phyloP scores from a whole-genome alignment of 345 rosid genomes.

The Eucalyptus decipiens region DNA sequence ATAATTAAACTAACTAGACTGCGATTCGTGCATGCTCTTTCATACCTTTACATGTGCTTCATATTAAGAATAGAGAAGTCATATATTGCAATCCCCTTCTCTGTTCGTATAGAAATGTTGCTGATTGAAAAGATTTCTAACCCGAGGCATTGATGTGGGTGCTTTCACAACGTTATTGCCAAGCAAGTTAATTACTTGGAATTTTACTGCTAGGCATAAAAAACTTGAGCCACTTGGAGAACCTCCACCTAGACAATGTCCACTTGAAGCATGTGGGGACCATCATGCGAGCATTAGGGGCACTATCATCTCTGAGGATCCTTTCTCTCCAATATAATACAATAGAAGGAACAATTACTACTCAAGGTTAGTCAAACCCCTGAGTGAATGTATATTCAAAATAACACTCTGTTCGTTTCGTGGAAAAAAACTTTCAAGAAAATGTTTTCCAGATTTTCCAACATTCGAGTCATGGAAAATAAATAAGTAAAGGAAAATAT shows the following conservation, averaged over 20 bases:
- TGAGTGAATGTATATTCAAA: too few relatives aligned
- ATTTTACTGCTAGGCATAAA: background rate
- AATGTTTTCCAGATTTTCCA: too few relatives aligned
- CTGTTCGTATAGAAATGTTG: background rate
- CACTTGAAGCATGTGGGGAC: background rate
- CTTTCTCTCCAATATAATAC: background rate
- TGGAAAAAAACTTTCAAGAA: accelerated
- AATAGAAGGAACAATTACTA: background rate
- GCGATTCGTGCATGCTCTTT: too few relatives aligned
- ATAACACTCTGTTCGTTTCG: accelerated
- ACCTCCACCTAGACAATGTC: accelerated
- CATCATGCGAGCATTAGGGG: background rate
- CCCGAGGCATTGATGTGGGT: too few relatives aligned
- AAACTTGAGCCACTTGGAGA: background rate
- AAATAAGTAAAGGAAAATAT: too few relatives aligned
- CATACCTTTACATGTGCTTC: background rate
- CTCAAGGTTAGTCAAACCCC: background rate
- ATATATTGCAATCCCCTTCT: background rate
- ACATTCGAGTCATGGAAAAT: too few relatives aligned
- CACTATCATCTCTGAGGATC: background rate
- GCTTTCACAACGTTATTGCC: background rate
- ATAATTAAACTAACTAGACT: too few relatives aligned
- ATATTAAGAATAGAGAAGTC: too few relatives aligned
- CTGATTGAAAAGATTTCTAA: too few relatives aligned
- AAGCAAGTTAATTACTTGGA: background rate